Conservation (phyloP, 2,329 filamentous ascomycete genomes). For the Colletotrichum sp. region DNA sequence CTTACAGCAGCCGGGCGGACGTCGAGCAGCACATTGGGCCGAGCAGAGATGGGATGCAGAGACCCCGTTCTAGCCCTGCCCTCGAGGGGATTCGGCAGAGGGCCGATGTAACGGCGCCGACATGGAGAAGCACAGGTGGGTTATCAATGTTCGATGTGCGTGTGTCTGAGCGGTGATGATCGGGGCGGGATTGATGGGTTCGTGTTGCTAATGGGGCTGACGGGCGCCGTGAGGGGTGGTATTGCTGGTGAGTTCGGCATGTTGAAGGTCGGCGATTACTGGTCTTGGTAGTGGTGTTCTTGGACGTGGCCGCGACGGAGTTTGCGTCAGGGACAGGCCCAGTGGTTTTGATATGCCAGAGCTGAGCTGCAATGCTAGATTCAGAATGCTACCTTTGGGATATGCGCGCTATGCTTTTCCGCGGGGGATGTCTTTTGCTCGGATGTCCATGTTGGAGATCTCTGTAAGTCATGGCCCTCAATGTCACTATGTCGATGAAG, state of each 20-base stretch:
- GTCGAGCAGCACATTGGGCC: background rate
- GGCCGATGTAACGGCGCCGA: background rate
- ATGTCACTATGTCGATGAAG: background rate
- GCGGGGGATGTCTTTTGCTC: background rate
- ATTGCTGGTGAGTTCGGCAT: background rate
- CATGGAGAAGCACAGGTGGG: background rate
- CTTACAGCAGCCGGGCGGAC: background rate
- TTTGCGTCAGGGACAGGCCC: background rate
- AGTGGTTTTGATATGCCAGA: background rate
- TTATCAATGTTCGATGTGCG: background rate
- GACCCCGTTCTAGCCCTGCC: background rate
- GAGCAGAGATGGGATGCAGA: background rate
- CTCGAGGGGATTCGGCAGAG: background rate
- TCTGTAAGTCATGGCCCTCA: background rate
- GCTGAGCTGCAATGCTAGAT: background rate
- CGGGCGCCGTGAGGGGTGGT: background rate
- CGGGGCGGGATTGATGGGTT: background rate
- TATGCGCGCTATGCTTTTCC: background rate
- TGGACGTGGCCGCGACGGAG: background rate
- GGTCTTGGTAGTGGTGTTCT: background rate
- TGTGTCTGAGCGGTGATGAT: constrained; percentile 8
- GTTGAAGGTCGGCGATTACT: background rate
- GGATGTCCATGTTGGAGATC: background rate
- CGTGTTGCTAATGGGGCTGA: background rate
- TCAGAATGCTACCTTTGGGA: background rate